Percentiles rank a stretch among this genome's conserved stretches.
Conservation (phyloP, 805 yeast genomes). For the Kregervanrija pseudodelftensis region DNA sequence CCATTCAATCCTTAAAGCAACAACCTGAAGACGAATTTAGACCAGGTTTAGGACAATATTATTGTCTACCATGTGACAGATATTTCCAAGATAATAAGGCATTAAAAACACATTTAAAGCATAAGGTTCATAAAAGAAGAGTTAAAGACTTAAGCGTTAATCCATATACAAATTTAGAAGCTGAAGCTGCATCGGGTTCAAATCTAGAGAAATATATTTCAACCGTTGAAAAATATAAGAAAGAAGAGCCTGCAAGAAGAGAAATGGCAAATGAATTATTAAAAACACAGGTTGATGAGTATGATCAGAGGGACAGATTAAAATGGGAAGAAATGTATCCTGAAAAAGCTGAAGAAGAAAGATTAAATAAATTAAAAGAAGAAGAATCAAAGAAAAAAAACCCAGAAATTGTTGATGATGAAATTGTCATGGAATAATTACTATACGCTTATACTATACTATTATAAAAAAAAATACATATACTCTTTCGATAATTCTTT, state of each 20-base stretch:
- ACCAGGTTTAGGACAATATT: slow-evolving; percentile 92
- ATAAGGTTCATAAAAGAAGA: slow-evolving; percentile 82
- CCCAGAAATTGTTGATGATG: slow-evolving; percentile 1
- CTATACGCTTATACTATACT: background rate
- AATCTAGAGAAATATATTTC: slow-evolving; percentile 61
- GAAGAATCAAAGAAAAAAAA: slow-evolving; percentile 3
- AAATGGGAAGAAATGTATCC: slow-evolving; percentile 23
- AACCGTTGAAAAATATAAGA: slow-evolving; percentile 52
- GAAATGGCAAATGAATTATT: slow-evolving; percentile 33
- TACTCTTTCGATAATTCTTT: background rate
- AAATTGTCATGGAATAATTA: slow-evolving; percentile 8
- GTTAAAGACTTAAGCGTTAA: slow-evolving; percentile 65
- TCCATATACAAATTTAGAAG: slow-evolving; percentile 83
- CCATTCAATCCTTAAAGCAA: slow-evolving; percentile 60
- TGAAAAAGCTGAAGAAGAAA: slow-evolving; percentile 13
- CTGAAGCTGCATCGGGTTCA: slow-evolving; percentile 85
- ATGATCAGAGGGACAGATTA: slow-evolving; percentile 26
- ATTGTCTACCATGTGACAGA: slow-evolving; percentile 90
- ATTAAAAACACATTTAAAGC: slow-evolving; percentile 61
- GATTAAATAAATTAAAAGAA: slow-evolving; percentile 2
- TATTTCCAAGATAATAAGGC: slow-evolving; percentile 78
- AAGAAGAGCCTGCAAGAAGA: slow-evolving; percentile 40
- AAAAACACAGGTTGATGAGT: slow-evolving; percentile 22
- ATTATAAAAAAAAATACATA: background rate
- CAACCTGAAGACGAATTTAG: slow-evolving; percentile 85